A percentile compares a stretch with the other conserved stretches of the same genome.
phyloP scores from a whole-genome alignment of 2,329 filamentous ascomycete species.

The Fusarium secorum region DNA sequence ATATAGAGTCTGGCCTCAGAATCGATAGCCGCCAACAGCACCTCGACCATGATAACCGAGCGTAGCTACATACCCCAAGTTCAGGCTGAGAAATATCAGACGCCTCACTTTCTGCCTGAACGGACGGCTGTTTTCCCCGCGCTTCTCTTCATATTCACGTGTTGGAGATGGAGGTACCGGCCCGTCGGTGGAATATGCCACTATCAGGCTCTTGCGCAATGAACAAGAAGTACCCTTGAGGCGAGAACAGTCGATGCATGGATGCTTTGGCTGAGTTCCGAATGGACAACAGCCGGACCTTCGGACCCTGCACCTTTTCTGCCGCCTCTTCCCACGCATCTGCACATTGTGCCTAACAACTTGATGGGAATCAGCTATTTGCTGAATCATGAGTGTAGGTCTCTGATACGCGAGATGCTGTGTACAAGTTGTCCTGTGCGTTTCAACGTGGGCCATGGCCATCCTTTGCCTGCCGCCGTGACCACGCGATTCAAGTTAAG shows the following conservation, averaged over 20 bases:
- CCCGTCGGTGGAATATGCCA: conserved; percentile 16
- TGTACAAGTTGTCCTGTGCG: background rate
- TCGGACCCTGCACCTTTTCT: conserved; percentile 13
- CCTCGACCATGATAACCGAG: background rate
- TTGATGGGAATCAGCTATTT: conserved; percentile 17
- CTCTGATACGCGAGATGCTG: background rate
- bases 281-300: conserved; percentile 15
- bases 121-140: background rate
- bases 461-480: conserved; percentile 12
- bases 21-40: conserved; percentile 2
- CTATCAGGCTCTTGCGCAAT: conserved; percentile 17
- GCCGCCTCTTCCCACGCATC: conserved; percentile 13
- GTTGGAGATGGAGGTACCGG: conserved; percentile 1
- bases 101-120: conserved; percentile 32
- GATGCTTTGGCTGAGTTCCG: conserved; percentile 20
- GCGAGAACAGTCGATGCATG: conserved; percentile 5
- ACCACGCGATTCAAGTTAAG: conserved; percentile 6
- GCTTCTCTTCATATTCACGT: conserved; percentile 4
- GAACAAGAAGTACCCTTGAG: background rate
- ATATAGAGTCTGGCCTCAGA: conserved; percentile 34
- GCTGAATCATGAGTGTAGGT: background rate
- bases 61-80: conserved; percentile 3
- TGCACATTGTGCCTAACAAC: conserved; percentile 29
- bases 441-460: conserved; percentile 15
- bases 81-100: conserved; percentile 6